Conservation (phyloP, 345 rosid species). For the Hibiscus tridactylites region DNA sequence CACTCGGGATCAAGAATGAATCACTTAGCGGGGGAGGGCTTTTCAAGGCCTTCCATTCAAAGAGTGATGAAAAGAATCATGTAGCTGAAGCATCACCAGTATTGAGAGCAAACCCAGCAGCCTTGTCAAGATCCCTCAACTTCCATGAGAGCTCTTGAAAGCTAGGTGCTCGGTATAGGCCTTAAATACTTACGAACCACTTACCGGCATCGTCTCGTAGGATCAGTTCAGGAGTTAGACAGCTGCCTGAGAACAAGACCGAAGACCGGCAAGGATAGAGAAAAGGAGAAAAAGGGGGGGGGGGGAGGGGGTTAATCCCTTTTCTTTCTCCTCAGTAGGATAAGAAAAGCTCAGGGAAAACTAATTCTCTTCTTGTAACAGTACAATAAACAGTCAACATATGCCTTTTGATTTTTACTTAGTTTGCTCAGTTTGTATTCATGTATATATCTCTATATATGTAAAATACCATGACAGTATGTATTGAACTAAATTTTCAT, state of each 20-base stretch:
- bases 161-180: background rate
- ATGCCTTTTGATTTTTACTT: conserved; percentile 9
- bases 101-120: conserved; percentile 71
- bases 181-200: background rate
- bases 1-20: conserved; percentile 57
- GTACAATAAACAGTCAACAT: conserved; percentile 12
- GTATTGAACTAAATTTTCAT: background rate
- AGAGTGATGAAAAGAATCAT: conserved; percentile 34
- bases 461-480: conserved; percentile 18
- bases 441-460: conserved; percentile 27
- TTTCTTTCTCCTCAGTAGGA: background rate
- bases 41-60: conserved; percentile 52
- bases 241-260: conserved; percentile 4
- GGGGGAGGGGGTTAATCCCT: too few relatives aligned
- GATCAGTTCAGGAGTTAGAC: conserved; percentile 11
- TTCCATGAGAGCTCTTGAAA: conserved; percentile 59
- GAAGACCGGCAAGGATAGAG: background rate
- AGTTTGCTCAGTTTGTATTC: conserved; percentile 14
- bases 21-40: conserved; percentile 36
- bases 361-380: conserved; percentile 18
- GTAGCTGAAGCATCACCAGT: conserved; percentile 32
- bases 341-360: conserved; percentile 6
- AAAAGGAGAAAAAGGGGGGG: too few relatives aligned
- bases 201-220: background rate
- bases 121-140: conserved; percentile 65